Base-by-base conservation (phyloP, 2,329 filamentous ascomycete genomes). In the Cercospora janseana region DNA sequence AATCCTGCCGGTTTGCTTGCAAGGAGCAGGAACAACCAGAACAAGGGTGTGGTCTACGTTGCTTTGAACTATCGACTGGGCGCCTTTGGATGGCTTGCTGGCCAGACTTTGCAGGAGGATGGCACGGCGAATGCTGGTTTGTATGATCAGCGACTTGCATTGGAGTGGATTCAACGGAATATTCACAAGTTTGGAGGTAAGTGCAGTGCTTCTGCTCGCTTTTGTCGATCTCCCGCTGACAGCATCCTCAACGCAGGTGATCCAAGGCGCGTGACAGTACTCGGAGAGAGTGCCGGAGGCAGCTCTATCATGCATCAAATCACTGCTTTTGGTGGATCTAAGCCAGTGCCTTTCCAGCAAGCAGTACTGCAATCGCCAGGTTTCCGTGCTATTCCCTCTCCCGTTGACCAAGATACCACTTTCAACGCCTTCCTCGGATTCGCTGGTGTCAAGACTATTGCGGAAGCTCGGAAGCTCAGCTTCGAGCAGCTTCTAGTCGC, bases 261-360 rank as follows among this genome's bases (percentile, higher is more conserved):
- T 59, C 60, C 61, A 5, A 56, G 59, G 12, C 57, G 49, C 4
- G 55, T 61, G 3, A 66, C 63, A 4, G 68, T 79, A 8, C 68
- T 78, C 12, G 77, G 77, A 6, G 65, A 76, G 53, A 76, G 72
- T n/a, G 77, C 79, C 6, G 78, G 79, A 18, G 78, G 69, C 4
- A 76, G 76, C 0, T 76, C 72, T 2, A 73, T 82, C 49, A 71
- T 79, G 65, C 77, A 80, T 55, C 78, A 81, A 48, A 74, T 80
- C 51, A 81, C 77, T 23, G 68, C 65, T 15, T 63, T 63, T 31
- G 77, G 76, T 26, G 76, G 74, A 4, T 24, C 69, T 4, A 76
- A 75, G 2, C 46, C 57, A 7, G 62, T 62, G 6, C 75, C 74
- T 1, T 78, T 78, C 58, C 55, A 68, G 43, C 69, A 72, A 52